phyloP scores from a whole-genome alignment of 2,329 filamentous ascomycete genomes.

The Setomelanomma holmii region DNA sequence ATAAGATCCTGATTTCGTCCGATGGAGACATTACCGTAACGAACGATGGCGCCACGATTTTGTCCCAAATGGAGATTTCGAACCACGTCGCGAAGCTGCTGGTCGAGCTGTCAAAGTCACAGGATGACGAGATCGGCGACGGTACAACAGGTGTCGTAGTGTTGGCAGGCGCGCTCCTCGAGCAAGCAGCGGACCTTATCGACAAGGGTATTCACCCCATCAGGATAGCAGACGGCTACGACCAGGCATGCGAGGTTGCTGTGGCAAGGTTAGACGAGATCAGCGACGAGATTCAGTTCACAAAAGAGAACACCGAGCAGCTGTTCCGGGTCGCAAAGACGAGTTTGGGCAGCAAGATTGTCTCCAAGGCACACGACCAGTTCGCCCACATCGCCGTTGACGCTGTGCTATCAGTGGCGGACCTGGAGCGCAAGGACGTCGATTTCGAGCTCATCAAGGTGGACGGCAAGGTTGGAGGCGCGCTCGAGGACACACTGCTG shows the following conservation, averaged over 20 bases:
- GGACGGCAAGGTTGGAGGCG: slow-evolving; percentile 94
- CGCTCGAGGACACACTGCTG: slow-evolving; percentile 90
- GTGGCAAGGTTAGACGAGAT: slow-evolving; percentile 92
- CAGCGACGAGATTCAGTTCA: slow-evolving; percentile 88
- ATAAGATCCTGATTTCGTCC: slow-evolving; percentile 98
- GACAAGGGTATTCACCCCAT: slow-evolving; percentile 99
- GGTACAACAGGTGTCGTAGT: slow-evolving; percentile 98
- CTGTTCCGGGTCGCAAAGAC: slow-evolving; percentile 94
- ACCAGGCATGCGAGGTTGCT: slow-evolving; percentile 96
- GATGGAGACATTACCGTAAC: slow-evolving; percentile 99
- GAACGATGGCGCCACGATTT: slow-evolving; percentile 97
- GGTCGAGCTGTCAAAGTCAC: slow-evolving; percentile 96
- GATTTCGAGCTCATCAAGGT: slow-evolving; percentile 99
- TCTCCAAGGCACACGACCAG: slow-evolving; percentile 97
- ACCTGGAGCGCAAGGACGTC: slow-evolving; percentile 94
- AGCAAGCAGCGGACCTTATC: slow-evolving; percentile 96
- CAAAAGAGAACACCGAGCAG: slow-evolving; percentile 79
- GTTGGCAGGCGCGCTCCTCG: slow-evolving; percentile 88
- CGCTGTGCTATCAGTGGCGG: slow-evolving; percentile 93
- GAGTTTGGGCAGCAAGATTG: slow-evolving; percentile 97
- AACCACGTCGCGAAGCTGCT: slow-evolving; percentile 98
- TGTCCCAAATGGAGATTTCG: slow-evolving; percentile 97
- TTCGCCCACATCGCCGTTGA: slow-evolving; percentile 98
- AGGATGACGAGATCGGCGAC: slow-evolving; percentile 98
- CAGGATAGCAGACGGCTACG: slow-evolving; percentile 96